These are phyloP conservation scores for Kluyveromyces lactis DNA, from an alignment of 805 yeast species.

Conservation along the genomic window DNA sequence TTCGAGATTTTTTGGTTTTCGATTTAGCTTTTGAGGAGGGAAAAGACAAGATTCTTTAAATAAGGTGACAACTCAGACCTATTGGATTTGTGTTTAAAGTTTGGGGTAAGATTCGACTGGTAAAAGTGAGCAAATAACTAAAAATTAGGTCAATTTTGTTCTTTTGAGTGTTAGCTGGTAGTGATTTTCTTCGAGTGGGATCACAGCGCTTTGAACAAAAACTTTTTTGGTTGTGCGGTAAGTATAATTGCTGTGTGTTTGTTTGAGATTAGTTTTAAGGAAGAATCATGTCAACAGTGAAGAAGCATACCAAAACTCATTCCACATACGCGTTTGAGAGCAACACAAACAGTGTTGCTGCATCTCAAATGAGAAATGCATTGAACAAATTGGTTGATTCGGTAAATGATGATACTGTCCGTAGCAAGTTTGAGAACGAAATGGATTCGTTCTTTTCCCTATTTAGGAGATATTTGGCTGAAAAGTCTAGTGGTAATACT, in stretches of 20 bases:
- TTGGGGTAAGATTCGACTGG: too few relatives aligned
- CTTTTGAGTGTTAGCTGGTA: too few relatives aligned
- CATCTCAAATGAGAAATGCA: conserved; percentile 96
- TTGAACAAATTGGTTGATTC: conserved; percentile 83
- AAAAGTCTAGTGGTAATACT: conserved; percentile 77
- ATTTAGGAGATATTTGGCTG: conserved; percentile 85
- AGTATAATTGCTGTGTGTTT: too few relatives aligned
- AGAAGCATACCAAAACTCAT: conserved; percentile 35
- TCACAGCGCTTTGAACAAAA: too few relatives aligned
- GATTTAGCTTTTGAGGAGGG: background rate
- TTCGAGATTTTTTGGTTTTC: background rate
- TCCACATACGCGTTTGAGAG: conserved; percentile 73
- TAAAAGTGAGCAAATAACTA: too few relatives aligned
- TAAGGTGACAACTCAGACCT: too few relatives aligned
- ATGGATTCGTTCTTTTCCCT: conserved; percentile 92
- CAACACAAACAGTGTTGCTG: conserved; percentile 90
- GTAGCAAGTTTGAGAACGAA: conserved; percentile 68
- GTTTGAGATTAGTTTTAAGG: too few relatives aligned
- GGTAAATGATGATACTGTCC: conserved; percentile 43
- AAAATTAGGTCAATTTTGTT: too few relatives aligned
- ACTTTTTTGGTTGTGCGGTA: too few relatives aligned
- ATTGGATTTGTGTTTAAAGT: too few relatives aligned
- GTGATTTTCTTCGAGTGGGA: too few relatives aligned
- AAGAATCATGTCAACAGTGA: conserved; percentile 16
- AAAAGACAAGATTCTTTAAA: too few relatives aligned